Percentiles rank a stretch among this genome's conserved stretches.
Evolutionary conservation across 202 grass and related monocot species (phyloP).

Genomic region (Bolboschoenoplectus hybrid): DNA sequence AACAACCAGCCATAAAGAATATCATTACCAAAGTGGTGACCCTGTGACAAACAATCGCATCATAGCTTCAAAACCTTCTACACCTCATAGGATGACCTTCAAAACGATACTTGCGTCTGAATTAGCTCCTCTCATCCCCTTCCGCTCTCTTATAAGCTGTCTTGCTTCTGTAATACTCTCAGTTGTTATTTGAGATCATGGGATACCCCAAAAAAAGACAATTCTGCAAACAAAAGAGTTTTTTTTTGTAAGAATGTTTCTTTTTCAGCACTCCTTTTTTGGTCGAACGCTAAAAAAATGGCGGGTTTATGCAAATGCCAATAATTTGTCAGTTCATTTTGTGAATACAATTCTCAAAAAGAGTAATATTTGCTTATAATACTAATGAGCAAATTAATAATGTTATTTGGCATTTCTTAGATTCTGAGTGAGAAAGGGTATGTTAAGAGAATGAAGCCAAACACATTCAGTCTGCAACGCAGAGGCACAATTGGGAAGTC

Average conservation of each 20-base stretch:
- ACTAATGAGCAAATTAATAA: slow-evolving; percentile 2
- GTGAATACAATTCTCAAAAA: slow-evolving; percentile 18
- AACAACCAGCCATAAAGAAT: not conserved
- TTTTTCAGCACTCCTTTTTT: slow-evolving; percentile 5
- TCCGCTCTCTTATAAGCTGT: not conserved
- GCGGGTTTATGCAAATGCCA: not conserved
- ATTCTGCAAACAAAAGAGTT: not conserved
- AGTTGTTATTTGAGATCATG: not conserved
- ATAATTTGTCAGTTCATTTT: not conserved
- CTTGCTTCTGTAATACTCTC: not conserved
- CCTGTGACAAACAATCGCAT: not conserved
- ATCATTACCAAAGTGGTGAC: not conserved
- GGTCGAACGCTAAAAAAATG: not conserved
- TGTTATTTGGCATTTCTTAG: slow-evolving; percentile 44
- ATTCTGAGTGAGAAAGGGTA: slow-evolving; percentile 97
- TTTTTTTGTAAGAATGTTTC: not conserved
- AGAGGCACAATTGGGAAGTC: slow-evolving; percentile 97
- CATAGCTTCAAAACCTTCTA: not conserved
- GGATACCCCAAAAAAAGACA: not conserved
- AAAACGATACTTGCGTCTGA: not conserved
- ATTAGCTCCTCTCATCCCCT: not conserved
- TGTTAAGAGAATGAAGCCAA: slow-evolving; percentile 91
- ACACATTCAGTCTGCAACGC: slow-evolving; percentile 80
- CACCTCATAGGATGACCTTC: not conserved
- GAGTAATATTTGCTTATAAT: slow-evolving; percentile 21